Conservation (phyloP, 2,329 filamentous ascomycete species). For the Scytalidium lignicola region DNA sequence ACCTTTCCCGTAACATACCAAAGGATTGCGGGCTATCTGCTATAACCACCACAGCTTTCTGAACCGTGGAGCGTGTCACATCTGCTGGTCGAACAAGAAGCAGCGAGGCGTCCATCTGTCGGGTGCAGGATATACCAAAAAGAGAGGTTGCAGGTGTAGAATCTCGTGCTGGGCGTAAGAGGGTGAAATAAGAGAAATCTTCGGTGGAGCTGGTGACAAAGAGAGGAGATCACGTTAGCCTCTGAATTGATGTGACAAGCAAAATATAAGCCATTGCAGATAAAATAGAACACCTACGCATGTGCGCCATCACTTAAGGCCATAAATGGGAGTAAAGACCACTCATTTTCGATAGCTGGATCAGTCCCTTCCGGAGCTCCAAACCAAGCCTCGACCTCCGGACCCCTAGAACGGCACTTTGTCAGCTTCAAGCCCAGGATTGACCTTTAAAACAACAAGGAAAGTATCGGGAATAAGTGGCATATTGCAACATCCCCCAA, state of each 20-base stretch:
- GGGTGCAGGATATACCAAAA: slow-evolving; percentile 93
- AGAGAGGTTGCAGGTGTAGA: slow-evolving; percentile 66
- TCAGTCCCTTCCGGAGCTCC: slow-evolving; percentile 69
- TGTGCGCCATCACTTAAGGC: slow-evolving; percentile 93
- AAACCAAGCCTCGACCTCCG: slow-evolving; percentile 92
- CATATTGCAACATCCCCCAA: too few relatives aligned
- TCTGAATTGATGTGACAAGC: slow-evolving; percentile 45
- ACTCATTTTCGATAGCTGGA: slow-evolving; percentile 79
- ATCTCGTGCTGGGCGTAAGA: slow-evolving; percentile 59
- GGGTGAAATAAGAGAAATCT: slow-evolving; percentile 98
- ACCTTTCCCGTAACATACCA: slow-evolving; percentile 81
- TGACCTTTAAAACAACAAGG: background rate
- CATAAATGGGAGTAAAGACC: slow-evolving; percentile 92
- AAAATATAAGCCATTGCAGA: slow-evolving; percentile 37
- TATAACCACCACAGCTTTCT: slow-evolving; percentile 96
- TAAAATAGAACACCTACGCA: slow-evolving; percentile 52
- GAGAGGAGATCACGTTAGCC: background rate
- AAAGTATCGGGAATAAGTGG: too few relatives aligned
- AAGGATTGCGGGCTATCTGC: slow-evolving; percentile 87
- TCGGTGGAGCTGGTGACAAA: slow-evolving; percentile 72
- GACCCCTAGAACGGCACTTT: slow-evolving; percentile 48
- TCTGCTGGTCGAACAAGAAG: slow-evolving; percentile 77
- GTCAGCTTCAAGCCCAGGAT: slow-evolving; percentile 8
- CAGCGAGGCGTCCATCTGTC: slow-evolving; percentile 77
- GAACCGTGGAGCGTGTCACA: slow-evolving; percentile 94